phyloP scores from a whole-genome alignment of 1,139 yeast species.

The Blastobotrys serpentis region DNA sequence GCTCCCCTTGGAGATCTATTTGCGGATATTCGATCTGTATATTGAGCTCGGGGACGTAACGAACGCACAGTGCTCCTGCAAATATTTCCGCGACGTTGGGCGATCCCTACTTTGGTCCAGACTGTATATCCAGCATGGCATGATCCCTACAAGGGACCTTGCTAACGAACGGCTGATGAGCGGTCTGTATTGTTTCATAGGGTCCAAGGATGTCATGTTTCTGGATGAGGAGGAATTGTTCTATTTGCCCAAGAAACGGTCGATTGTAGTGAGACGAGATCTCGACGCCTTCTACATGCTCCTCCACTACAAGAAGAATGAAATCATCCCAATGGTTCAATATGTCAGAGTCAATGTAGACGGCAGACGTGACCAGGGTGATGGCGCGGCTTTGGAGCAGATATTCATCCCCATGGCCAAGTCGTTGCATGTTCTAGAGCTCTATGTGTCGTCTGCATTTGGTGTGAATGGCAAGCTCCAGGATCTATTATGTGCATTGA shows the following conservation, averaged over 20 bases:
- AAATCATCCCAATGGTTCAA: slow-evolving; percentile 8
- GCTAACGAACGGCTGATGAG: slow-evolving; percentile 2
- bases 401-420: slow-evolving; percentile 5
- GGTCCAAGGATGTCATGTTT: slow-evolving; percentile 5
- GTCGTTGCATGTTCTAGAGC: neutral
- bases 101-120: slow-evolving; percentile 6
- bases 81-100: slow-evolving; percentile 3
- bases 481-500: neutral
- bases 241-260: slow-evolving; percentile 4
- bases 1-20: slow-evolving; percentile 2
- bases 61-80: slow-evolving; percentile 7
- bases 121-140: slow-evolving; percentile 4
- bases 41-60: neutral
- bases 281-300: slow-evolving; percentile 8
- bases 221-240: slow-evolving; percentile 7
- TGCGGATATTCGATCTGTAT: neutral
- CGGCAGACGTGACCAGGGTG: slow-evolving; percentile 7
- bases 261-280: slow-evolving; percentile 6
- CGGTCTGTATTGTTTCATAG: slow-evolving; percentile 7
- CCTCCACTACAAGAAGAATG: slow-evolving; percentile 4
- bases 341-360: slow-evolving; percentile 4
- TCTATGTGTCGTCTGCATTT: slow-evolving; percentile 6
- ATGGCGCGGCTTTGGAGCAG: neutral
- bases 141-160: slow-evolving; percentile 5
- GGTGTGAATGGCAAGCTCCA: neutral